Base-by-base conservation (phyloP, 2,329 filamentous ascomycete species). In the Keithomyces neogunnii region DNA sequence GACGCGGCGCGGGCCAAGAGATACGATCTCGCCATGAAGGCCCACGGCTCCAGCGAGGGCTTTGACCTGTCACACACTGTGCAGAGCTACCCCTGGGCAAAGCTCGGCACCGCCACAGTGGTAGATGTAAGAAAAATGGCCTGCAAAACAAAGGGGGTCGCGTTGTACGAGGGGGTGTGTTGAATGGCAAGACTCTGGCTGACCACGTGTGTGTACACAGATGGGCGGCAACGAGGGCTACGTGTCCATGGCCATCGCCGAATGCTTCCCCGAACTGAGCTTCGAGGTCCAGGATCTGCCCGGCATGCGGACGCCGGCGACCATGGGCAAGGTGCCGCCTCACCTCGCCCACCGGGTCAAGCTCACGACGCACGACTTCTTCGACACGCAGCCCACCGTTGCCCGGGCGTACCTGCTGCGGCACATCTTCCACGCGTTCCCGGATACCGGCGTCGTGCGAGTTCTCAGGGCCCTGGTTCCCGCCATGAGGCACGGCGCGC, bases 361-460 rank as follows among this genome's bases (percentile, higher is more conserved):
- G 31, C 66, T 74, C 59, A 63, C 66, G 53, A 66, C 65, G 3
- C 76, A 82, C 60, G 73, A 80, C 59, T 78, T 82, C 59, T 78
- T 80, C 60, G 62, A 67, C 3, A 66, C 69, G 32, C 78, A 82
- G 60, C 68, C 72, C 0, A 66, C 75, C 6, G 69, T 62, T 1
- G 78, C 75, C 1, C 75, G 77, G 55, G 64, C 78, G 32, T 82
- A 80, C 63, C 66, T 79, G 50, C 71, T 80, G 61, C 73, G 75
- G 43, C 72, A 73, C 65, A 76, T 82, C 52, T 64, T 82, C 31
- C 77, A 82, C 62, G 77, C 80, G 63, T 78, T 77, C 63, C 71
- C 76, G 0, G 76, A 78, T 45, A 68, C 69, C 26, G 71, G 75
- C 49, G 67, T 68, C 2, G 57, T 71, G 33, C 62, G 65, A 30